These are phyloP conservation scores for Dictyostelium intermedium DNA, from an alignment of 78 protist genomes.

Conservation along the genomic window DNA sequence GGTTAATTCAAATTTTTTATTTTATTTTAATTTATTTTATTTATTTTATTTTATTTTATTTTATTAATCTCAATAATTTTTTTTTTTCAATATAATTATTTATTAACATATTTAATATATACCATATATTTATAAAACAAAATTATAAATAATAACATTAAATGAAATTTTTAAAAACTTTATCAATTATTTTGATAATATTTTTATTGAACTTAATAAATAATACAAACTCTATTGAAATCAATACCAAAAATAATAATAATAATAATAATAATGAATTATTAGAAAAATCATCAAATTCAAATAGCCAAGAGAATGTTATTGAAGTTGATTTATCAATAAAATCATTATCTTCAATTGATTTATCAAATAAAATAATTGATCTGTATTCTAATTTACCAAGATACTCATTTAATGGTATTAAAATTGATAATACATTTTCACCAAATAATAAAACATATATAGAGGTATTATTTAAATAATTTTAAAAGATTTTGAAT, in stretches of 20 bases:
- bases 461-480: neutral
- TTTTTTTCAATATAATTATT: neutral
- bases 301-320: neutral
- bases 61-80: neutral
- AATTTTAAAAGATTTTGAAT: neutral
- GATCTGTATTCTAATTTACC: neutral
- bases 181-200: neutral
- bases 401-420: slow-evolving; percentile 9
- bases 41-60: neutral
- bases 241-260: neutral
- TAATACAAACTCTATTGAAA: neutral
- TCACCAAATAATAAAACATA: neutral
- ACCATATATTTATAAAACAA: neutral
- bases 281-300: neutral
- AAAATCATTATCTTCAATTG: neutral
- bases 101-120: neutral
- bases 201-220: neutral
- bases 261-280: neutral
- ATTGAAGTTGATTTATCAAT: neutral
- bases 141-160: neutral
- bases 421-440: neutral
- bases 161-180: neutral
- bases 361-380: neutral
- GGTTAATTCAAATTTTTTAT: neutral
- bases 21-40: neutral